Evolutionary conservation across 495 filamentous ascomycete species (phyloP).

Genomic region (Hyaloscypha finlandica): DNA sequence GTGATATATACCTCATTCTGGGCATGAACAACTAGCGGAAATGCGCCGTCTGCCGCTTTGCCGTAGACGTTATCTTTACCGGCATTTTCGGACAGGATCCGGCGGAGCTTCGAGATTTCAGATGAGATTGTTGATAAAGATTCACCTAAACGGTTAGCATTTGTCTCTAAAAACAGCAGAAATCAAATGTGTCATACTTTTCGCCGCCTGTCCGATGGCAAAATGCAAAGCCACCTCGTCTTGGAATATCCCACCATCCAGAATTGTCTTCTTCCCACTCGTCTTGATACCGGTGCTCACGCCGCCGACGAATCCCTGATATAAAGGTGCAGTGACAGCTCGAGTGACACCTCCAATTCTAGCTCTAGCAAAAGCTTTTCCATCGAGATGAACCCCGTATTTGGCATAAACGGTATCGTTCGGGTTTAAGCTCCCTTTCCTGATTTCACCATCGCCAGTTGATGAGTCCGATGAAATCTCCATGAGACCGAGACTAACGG

Average conservation of each 20-base stretch:
- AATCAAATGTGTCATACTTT: slow-evolving; percentile 14
- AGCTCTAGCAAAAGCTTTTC: slow-evolving; percentile 44
- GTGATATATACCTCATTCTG: slow-evolving; percentile 34
- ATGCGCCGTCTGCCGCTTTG: slow-evolving; percentile 34
- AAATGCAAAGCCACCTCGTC: slow-evolving; percentile 50
- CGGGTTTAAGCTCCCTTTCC: slow-evolving; percentile 27
- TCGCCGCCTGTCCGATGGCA: slow-evolving; percentile 36
- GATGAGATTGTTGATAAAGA: slow-evolving; percentile 35
- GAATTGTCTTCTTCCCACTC: slow-evolving; percentile 40
- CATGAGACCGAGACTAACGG: slow-evolving; percentile 52
- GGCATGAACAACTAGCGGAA: slow-evolving; percentile 38
- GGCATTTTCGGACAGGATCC: slow-evolving; percentile 34
- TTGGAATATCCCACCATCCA: slow-evolving; percentile 42
- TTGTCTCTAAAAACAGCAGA: neutral
- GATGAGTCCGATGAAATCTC: slow-evolving; percentile 54
- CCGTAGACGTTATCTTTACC: slow-evolving; percentile 36
- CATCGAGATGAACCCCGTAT: slow-evolving; percentile 51
- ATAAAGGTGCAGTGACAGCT: slow-evolving; percentile 47
- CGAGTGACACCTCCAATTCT: slow-evolving; percentile 52
- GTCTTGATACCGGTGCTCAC: slow-evolving; percentile 49
- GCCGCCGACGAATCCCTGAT: slow-evolving; percentile 44
- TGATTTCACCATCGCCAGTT: slow-evolving; percentile 47
- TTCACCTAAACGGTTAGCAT: slow-evolving; percentile 7
- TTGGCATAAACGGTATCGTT: slow-evolving; percentile 45
- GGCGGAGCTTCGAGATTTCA: slow-evolving; percentile 32